A percentile compares a stretch with the other conserved stretches of the same genome.
These are phyloP conservation scores for Phytophthora hibernalis DNA, from an alignment of 352 stramenopile species.

Conservation along the genomic window DNA sequence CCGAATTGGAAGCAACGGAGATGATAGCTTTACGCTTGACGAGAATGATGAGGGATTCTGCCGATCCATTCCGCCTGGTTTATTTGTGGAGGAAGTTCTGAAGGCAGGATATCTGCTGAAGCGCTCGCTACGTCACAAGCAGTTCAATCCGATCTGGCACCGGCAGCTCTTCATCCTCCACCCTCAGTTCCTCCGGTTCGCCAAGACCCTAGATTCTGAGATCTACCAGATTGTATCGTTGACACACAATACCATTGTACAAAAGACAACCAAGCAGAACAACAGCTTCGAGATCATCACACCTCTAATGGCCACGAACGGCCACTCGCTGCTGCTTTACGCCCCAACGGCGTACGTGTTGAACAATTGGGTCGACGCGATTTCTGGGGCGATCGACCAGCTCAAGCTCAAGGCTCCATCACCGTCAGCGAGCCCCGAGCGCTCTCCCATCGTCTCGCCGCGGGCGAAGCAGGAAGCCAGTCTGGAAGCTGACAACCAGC, in stretches of 20 bases:
- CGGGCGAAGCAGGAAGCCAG: slow-evolving; percentile 33
- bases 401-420: slow-evolving; percentile 33
- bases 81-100: slow-evolving; percentile 74
- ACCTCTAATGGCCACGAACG: slow-evolving; percentile 67
- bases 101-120: slow-evolving; percentile 84
- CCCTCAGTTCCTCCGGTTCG: slow-evolving; percentile 73
- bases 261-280: slow-evolving; percentile 77
- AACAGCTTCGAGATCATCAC: slow-evolving; percentile 85
- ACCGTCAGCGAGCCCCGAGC: slow-evolving; percentile 17
- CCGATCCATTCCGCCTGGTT: slow-evolving; percentile 43
- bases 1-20: slow-evolving; percentile 29
- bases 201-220: slow-evolving; percentile 66
- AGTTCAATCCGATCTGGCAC: slow-evolving; percentile 86
- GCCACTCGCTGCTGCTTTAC: slow-evolving; percentile 74
- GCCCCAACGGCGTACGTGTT: slow-evolving; percentile 53
- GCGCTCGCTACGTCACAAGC: slow-evolving; percentile 88
- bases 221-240: slow-evolving; percentile 82
- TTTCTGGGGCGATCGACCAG: slow-evolving; percentile 57
- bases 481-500: slow-evolving; percentile 25
- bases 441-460: slow-evolving; percentile 34
- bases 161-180: slow-evolving; percentile 80
- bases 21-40: slow-evolving; percentile 28
- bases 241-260: slow-evolving; percentile 65
- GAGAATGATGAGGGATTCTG: slow-evolving; percentile 40
- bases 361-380: slow-evolving; percentile 71